A percentile compares a stretch with the other conserved stretches of the same genome.
phyloP scores from a whole-genome alignment of 148 eudicot genomes.

The Rhododendron henanense region DNA sequence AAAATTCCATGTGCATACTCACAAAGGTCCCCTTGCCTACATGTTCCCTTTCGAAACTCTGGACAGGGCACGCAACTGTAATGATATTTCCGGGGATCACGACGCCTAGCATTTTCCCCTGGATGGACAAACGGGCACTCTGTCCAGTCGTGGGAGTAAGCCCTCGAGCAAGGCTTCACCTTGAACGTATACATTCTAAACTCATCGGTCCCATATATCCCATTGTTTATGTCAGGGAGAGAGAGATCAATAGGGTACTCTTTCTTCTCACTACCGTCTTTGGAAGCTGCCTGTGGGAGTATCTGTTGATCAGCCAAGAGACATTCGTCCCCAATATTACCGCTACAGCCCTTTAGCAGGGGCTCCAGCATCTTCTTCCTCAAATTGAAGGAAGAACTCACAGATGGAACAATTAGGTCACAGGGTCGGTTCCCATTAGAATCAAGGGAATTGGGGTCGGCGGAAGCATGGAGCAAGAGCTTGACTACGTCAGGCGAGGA shows the following conservation, averaged over 20 bases:
- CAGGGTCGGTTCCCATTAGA: constrained; percentile 55
- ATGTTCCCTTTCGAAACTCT: constrained; percentile 74
- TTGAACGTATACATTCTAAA: constrained; percentile 90
- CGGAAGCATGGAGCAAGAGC: constrained; percentile 57
- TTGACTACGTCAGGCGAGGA: constrained; percentile 50
- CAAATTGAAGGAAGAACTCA: constrained; percentile 28
- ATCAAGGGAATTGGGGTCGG: constrained; percentile 49
- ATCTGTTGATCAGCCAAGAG: constrained; percentile 23
- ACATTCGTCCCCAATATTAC: constrained; percentile 26
- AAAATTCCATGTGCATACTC: constrained; percentile 97
- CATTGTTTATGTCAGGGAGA: constrained; percentile 85
- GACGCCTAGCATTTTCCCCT: constrained; percentile 92
- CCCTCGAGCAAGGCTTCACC: constrained; percentile 95
- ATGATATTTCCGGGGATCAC: constrained; percentile 81
- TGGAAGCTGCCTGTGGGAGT: constrained; percentile 23
- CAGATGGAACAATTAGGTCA: constrained; percentile 45
- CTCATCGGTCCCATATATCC: constrained; percentile 83
- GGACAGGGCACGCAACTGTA: constrained; percentile 97
- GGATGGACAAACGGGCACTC: constrained; percentile 99
- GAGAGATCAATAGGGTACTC: constrained; percentile 85
- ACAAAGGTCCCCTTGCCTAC: constrained; percentile 75
- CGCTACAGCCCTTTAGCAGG: constrained; percentile 35
- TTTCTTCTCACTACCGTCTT: constrained; percentile 58
- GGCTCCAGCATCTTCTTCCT: constrained; percentile 54
- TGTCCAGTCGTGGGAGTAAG: constrained; percentile 98